Evolutionary conservation across 2,329 filamentous ascomycete species (phyloP), one percentile per base, ranked within the genome.

Genomic region (Penicillium sp.): DNA sequence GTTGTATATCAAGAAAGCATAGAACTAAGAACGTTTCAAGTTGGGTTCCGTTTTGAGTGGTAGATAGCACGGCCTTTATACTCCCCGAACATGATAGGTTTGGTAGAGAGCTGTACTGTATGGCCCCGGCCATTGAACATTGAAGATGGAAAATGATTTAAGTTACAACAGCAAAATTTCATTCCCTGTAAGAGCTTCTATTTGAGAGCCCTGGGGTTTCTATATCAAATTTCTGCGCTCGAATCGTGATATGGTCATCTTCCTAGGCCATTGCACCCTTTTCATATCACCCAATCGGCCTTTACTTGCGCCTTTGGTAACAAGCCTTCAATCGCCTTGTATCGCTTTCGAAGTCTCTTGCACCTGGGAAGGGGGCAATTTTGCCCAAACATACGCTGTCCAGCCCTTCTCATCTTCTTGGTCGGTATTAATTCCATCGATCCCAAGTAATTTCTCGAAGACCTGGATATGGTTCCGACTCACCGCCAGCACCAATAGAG

Each of bases 21-120:
- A 22, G 7, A 47, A 42, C n/a, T n/a, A 52, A 18, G 54, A 22
- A 33, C 8, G 4, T 29, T 40, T 33, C n/a, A 46, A 42, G 50
- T 50, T 25, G 29, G 49, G 29, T 53, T 40, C 22, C 27, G n/a
- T 18, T 31, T 45, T 44, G 51, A 59, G 37, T 18, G 33, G 29
- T 51, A 60, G 37, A 40, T 53, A 35, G 43, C 15, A 29, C 49
- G 57, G 49, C 51, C 37, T 59, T 61, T 59, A 65, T 64, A 63
- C 52, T 58, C 60, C 53, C 42, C 29, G 29, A 40, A 40, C 11
- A 37, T 35, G 40, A 35, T 47, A 33, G 44, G 14, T 51, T 53
- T 27, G 33, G 14, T 27, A 33, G 49, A 37, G 45, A 48, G 55
- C 54, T 61, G 49, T 59, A 45, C 50, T 56, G 48, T 53, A 63